Evolutionary conservation across 495 filamentous ascomycete genomes (phyloP), one percentile per base, ranked within the genome.

Genomic region (Penicillium lividum): DNA sequence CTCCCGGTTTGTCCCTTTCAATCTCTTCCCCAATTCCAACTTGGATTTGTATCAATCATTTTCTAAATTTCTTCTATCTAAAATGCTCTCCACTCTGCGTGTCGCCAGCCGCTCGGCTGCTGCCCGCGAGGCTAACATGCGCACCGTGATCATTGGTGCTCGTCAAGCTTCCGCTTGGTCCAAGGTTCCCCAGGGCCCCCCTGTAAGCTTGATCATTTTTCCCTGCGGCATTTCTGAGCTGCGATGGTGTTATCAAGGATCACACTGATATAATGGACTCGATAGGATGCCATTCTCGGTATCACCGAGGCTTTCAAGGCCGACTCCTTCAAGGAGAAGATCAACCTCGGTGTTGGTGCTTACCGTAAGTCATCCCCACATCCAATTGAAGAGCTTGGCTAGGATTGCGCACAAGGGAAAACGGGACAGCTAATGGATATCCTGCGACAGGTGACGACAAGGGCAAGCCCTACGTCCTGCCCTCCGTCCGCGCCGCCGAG

Each of bases 261-360:
- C 67, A 74, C 63, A 56, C 72, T 79, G 54, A 80, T 58, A 13
- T 30, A 53, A 45, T 59, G 54, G 28, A 51, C 30, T 53, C 59
- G 15, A 44, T 72, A 80, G 77, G 77, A 93, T 89, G 89, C 88
- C 47, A 92, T 93, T 77, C 83, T 93, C 84, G 93, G 93, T 79
- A 95, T 98, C 80, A 98, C 94, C 52, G 94, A 98, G 80, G 94
- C 94, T 51, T 98, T 94, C 89, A 98, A 98, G 84, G 91, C 93
- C 69, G 93, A 98, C 70, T 82, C 76, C 61, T 91, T 94, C 76
- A 77, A 86, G 53, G 82, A 93, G 77, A 98, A 98, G 86, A 97
- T 98, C 82, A 98, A 97, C 80, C 83, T 98, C 54, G 93, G 92
- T 87, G 84, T 79, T 74, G 78, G 73, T 51, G 76, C 72, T 51